Conservation (phyloP, 805 yeast species). For the Torulaspora franciscae region DNA sequence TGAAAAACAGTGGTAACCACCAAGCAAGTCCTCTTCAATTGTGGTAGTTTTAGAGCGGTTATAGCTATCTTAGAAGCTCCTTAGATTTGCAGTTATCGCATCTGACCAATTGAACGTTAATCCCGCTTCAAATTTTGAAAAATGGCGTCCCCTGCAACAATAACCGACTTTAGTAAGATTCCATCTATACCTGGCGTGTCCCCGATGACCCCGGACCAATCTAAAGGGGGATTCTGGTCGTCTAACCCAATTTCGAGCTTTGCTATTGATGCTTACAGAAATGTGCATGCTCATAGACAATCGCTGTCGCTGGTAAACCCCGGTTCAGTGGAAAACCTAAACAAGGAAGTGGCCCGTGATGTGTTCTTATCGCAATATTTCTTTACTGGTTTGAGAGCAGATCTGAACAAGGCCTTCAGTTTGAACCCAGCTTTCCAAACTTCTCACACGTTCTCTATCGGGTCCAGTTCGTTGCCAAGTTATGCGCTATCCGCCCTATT, state of each 20-base stretch:
- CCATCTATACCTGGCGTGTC: conserved; percentile 57
- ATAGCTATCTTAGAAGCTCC: background rate
- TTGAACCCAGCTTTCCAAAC: conserved; percentile 95
- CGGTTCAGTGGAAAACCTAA: conserved; percentile 89
- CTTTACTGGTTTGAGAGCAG: conserved; percentile 95
- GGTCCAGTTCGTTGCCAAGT: conserved; percentile 79
- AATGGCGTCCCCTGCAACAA: conserved; percentile 41
- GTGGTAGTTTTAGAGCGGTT: background rate
- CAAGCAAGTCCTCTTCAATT: background rate
- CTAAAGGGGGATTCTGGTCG: conserved; percentile 58
- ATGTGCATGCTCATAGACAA: conserved; percentile 70
- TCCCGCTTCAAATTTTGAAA: background rate
- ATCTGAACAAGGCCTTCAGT: conserved; percentile 83
- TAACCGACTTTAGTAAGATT: conserved; percentile 58
- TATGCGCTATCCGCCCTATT: conserved; percentile 87
- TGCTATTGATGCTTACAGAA: conserved; percentile 67
- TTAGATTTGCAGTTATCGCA: background rate
- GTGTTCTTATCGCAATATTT: conserved; percentile 84
- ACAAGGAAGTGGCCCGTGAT: conserved; percentile 90
- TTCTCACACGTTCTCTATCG: conserved; percentile 86
- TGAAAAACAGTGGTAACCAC: background rate
- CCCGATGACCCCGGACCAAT: conserved; percentile 48
- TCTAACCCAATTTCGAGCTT: conserved; percentile 79
- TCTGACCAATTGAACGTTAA: background rate
- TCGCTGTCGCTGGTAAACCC: conserved; percentile 84